Conservation (phyloP, 345 rosid genomes). For the Turritis glabra region DNA sequence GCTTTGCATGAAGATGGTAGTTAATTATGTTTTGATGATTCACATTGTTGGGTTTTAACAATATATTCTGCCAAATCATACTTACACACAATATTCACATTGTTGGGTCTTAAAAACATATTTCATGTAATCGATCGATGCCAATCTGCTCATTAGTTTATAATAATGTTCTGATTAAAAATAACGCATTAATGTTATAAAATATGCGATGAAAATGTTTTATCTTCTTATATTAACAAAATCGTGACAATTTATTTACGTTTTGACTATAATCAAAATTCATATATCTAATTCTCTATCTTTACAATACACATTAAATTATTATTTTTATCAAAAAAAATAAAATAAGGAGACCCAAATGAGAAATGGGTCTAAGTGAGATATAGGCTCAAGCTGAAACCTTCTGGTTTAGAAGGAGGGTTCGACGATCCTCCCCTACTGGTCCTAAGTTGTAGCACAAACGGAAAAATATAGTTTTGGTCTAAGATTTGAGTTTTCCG, state of each 20-base stretch:
- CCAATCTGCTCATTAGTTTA: neutral
- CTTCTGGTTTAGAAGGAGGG: neutral
- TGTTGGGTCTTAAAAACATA: neutral
- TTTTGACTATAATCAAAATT: too few relatives aligned
- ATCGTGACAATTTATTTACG: too few relatives aligned
- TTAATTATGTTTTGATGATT: constrained; percentile 1
- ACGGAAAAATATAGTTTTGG: constrained; percentile 14
- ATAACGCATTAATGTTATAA: neutral
- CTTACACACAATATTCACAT: neutral
- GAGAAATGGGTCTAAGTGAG: neutral
- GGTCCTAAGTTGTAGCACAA: neutral
- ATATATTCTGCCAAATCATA: neutral
- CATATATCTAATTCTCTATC: too few relatives aligned
- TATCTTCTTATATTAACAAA: too few relatives aligned
- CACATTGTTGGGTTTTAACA: neutral
- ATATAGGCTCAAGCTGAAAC: neutral
- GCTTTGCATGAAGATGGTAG: constrained; percentile 4
- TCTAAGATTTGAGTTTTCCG: constrained; percentile 26
- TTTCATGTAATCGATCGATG: neutral
- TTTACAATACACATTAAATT: neutral
- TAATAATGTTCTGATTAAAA: neutral
- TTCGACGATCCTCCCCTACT: neutral
- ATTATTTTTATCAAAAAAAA: neutral
- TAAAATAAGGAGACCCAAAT: neutral
- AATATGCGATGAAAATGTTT: neutral